A percentile compares a stretch with the other conserved stretches of the same genome.
Conservation (phyloP, 2,329 filamentous ascomycete genomes). For the Cladosporium sp. region DNA sequence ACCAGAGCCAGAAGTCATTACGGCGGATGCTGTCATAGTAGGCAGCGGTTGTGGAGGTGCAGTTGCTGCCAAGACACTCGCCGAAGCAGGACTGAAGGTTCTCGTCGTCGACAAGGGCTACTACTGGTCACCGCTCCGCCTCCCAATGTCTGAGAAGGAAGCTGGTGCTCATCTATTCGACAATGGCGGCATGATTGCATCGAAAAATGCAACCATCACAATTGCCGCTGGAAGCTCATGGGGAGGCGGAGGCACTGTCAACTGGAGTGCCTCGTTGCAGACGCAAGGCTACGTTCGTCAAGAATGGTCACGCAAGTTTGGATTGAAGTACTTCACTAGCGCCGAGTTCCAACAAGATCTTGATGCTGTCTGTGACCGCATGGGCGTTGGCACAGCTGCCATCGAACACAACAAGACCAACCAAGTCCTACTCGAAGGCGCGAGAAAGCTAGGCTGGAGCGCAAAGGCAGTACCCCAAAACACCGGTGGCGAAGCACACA, state of each 20-base stretch:
- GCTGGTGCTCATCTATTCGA: conserved; percentile 65
- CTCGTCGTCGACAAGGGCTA: conserved; percentile 80
- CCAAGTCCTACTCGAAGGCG: conserved; percentile 67
- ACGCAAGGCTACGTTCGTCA: conserved; percentile 72
- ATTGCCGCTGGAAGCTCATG: conserved; percentile 68
- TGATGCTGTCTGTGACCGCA: conserved; percentile 71
- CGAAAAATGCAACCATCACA: conserved; percentile 46
- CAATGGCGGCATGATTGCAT: conserved; percentile 58
- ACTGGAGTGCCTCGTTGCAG: conserved; percentile 69
- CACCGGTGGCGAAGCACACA: conserved; percentile 67
- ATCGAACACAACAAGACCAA: conserved; percentile 73
- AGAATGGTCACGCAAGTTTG: conserved; percentile 68
- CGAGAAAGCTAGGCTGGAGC: conserved; percentile 67
- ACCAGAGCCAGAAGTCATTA: conserved; percentile 53
- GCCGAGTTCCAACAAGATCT: conserved; percentile 71
- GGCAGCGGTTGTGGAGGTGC: conserved; percentile 84
- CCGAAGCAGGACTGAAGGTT: conserved; percentile 70
- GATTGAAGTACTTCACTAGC: conserved; percentile 70
- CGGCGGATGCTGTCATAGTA: conserved; percentile 79
- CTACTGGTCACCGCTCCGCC: conserved; percentile 65
- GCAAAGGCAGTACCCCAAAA: conserved; percentile 73
- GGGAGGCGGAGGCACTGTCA: conserved; percentile 84
- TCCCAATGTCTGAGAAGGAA: conserved; percentile 67
- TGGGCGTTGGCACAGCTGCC: conserved; percentile 66
- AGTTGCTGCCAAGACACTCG: conserved; percentile 74